These are phyloP conservation scores for Aphanoascus verrucosus DNA, from an alignment of 2,329 filamentous ascomycete species.

Conservation along the genomic window DNA sequence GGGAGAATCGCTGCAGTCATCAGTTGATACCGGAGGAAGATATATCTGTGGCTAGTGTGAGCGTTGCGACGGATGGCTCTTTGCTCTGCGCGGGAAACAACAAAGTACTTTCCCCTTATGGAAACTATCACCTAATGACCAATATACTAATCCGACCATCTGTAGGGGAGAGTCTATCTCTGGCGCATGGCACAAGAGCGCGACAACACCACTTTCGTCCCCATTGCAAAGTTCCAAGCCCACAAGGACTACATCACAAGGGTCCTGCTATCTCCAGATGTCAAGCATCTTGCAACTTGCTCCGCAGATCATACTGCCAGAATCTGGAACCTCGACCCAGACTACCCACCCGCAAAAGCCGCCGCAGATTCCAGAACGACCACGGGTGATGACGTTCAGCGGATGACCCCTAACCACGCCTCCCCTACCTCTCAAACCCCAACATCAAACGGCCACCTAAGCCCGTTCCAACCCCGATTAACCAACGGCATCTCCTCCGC, in stretches of 20 bases:
- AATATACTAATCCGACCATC: constrained; percentile 3
- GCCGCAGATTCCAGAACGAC: constrained; percentile 18
- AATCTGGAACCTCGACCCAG: constrained; percentile 88
- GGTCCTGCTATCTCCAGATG: constrained; percentile 81
- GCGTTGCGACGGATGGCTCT: constrained; percentile 86
- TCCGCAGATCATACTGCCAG: constrained; percentile 89
- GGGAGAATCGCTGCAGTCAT: constrained; percentile 93
- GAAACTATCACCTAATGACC: neutral
- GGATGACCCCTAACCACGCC: neutral
- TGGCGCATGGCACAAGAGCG: constrained; percentile 83
- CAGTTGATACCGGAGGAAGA: constrained; percentile 95
- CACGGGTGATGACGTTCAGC: neutral
- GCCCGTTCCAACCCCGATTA: neutral
- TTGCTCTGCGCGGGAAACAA: constrained; percentile 91
- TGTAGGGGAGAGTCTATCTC: constrained; percentile 87
- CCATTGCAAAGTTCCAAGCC: constrained; percentile 78
- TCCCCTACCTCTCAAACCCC: neutral
- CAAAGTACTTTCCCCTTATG: constrained; percentile 44
- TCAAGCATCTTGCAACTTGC: constrained; percentile 88
- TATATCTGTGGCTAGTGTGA: constrained; percentile 85
- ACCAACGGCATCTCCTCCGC: constrained; percentile 3
- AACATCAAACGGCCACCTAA: neutral
- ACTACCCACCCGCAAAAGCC: constrained; percentile 36
- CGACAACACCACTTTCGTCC: constrained; percentile 72
- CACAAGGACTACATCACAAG: constrained; percentile 90